phyloP scores from a whole-genome alignment of 176 grass and related monocot genomes.

The Elymus sibiricus region DNA sequence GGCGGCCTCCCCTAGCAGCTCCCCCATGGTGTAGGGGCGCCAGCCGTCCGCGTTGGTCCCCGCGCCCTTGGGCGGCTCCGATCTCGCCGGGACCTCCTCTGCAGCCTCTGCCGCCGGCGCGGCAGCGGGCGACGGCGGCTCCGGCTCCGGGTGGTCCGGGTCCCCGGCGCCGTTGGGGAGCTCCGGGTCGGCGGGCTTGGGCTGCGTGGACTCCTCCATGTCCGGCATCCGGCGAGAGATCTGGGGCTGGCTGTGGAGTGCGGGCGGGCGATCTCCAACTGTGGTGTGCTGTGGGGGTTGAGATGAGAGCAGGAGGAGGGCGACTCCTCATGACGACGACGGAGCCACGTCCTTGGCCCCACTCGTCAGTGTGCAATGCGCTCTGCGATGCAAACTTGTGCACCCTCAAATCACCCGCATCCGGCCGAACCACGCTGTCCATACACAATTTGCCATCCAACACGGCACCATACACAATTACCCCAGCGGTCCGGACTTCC shows the following conservation, averaged over 20 bases:
- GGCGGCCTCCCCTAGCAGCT: constrained; percentile 58
- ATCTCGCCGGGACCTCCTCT: not conserved
- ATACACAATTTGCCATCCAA: too few relatives aligned
- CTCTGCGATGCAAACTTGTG: too few relatives aligned
- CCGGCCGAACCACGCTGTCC: too few relatives aligned
- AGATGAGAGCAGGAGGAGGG: too few relatives aligned
- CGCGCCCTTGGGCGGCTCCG: not conserved
- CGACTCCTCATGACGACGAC: too few relatives aligned
- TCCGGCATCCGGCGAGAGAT: not conserved
- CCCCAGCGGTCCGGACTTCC: too few relatives aligned
- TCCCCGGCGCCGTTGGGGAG: constrained; percentile 6
- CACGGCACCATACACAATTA: too few relatives aligned
- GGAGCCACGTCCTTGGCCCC: too few relatives aligned
- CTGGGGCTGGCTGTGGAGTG: not conserved
- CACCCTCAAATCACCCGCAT: too few relatives aligned
- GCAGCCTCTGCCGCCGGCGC: not conserved
- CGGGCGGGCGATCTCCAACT: not conserved
- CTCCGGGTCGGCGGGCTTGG: not conserved
- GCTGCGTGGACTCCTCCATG: constrained; percentile 21
- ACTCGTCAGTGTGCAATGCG: too few relatives aligned
- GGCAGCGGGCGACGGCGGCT: not conserved
- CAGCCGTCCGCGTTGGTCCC: constrained; percentile 26
- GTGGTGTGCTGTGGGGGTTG: too few relatives aligned
- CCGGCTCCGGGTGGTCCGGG: constrained; percentile 21
- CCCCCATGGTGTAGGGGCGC: constrained; percentile 62